Base-by-base conservation (phyloP, 1,284 basidiomycete genomes). In the Pseudozyma sp. region DNA sequence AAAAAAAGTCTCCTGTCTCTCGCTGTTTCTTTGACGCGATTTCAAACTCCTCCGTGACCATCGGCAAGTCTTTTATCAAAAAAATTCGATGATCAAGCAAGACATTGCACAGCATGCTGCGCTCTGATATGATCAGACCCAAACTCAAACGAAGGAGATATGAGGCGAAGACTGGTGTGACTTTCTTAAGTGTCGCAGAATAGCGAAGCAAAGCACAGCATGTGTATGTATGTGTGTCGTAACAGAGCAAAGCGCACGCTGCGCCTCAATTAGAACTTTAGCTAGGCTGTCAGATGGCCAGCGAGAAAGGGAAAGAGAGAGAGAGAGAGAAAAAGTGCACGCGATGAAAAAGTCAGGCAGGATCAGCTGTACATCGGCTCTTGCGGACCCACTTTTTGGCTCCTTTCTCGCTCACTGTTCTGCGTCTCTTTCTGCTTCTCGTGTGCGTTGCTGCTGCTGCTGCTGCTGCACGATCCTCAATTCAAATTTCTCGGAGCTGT, bases 11-110 rank as follows among this genome's bases (percentile, higher is more conserved):
- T 47, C 45, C 45, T 47, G 45, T 47, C 45, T 31, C 25, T 47
- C 19, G 45, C 45, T 47, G 18, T 25, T 16, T 11, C 18, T 18
- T 47, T 36, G 49, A 51, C 49, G 49, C 21, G 21, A 52, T 7
- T 43, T 54, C 10, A 42, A 55, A 52, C 35, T 57, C 47, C 53
- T 45, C 61, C 61, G 19, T 16, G 61, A 25, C 12, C 61, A 57
- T 63, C 54, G 54, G 54, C 60, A 43, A n/a, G 39, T 40, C 39
- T 40, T 39, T 8, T 12, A n/a, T 40, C 39, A 13, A 13, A 8
- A 39, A 13, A n/a, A 4, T 40, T 40, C 12, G 11, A 40, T 40
- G 39, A n/a, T 13, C 16, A 13, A n/a, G 39, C 39, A 13, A 12
- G 11, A n/a, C 39, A 40, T n/a, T 40, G 39, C 39, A 3, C 39